Evolutionary conservation across 495 filamentous ascomycete genomes (phyloP).

Genomic region (Podospora australis): DNA sequence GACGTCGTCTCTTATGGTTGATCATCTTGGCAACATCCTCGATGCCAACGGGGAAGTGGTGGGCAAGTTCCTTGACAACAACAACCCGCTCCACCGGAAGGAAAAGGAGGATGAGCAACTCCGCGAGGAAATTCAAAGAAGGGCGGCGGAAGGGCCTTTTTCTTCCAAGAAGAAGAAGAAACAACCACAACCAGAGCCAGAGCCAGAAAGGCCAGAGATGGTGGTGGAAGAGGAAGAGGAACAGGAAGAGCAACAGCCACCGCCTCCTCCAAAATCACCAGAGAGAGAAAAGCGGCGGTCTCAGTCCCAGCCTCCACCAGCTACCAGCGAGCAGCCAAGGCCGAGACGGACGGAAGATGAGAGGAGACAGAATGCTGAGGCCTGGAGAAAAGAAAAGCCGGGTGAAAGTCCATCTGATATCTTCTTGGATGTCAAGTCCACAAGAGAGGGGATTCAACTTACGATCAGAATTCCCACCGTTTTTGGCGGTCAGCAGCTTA

Average conservation of each 20-base stretch:
- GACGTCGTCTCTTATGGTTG: conserved; percentile 37
- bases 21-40: conserved; percentile 40
- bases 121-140: conserved; percentile 3
- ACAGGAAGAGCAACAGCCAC: neutral
- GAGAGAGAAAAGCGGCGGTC: neutral
- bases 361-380: conserved; percentile 32
- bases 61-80: conserved; percentile 39
- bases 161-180: conserved; percentile 4
- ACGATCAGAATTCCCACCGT: conserved; percentile 47
- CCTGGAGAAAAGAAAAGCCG: conserved; percentile 32
- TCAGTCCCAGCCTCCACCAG: neutral
- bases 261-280: neutral
- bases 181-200: conserved; percentile 7
- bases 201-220: conserved; percentile 9
- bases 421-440: conserved; percentile 47
- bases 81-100: conserved; percentile 25
- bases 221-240: neutral
- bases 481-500: conserved; percentile 30
- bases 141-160: neutral
- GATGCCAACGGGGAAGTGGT: conserved; percentile 37
- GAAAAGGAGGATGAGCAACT: conserved; percentile 15
- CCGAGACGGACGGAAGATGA: conserved; percentile 25
- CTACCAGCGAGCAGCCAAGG: conserved; percentile 6
- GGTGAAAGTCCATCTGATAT: conserved; percentile 44
- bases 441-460: conserved; percentile 44